Base-by-base conservation (phyloP, 2,329 filamentous ascomycete species). In the Xylaria sp. region DNA sequence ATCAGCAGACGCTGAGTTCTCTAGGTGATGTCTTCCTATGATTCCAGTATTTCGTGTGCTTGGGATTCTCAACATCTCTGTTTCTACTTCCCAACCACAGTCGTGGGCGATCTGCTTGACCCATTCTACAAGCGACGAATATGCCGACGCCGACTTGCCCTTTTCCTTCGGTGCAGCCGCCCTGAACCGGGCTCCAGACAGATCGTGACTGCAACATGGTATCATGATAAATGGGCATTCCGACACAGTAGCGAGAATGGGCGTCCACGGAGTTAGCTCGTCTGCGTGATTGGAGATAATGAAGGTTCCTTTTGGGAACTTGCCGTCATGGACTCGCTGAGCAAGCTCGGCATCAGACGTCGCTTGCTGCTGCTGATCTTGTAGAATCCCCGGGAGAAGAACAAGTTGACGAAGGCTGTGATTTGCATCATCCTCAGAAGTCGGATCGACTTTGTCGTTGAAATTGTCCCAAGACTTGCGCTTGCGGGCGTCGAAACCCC, bases 221-320 rank as follows among this genome's bases (percentile, higher is more conserved):
- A 99, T 97, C 73, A 93, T 92, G 69, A 99, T 89, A 79, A 97
- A 99, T 0, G 94, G 91, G 12, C 91, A 91, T 2, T 87, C 81
- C 0, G 91, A 94, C 1, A 93, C 82, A 7, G 89, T 87, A 0
- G 93, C 94, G 46, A 99, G 87, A 20, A 98, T 86, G 0, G 96
- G 96, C 0, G 96, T 98, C 96, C 96, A 99, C 0, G 93, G 89
- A 0, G 96, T 99, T 15, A 99, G 86, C 81, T 99, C 94, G 77
- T 99, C 96, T 12, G 95, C 95, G 78, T 99, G 96, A 77, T 99
- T 99, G 57, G 94, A 97, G 70, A 99, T 91, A 74, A 99, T 93
- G 79, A 99, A 99, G 0, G 93, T 97, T 32, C 89, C 89, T 18
- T 80, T 78, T 0, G 88, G 84, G 75, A 98, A 97, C 10, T 84